Evolutionary conservation across 1,284 basidiomycete genomes (phyloP).

Genomic region (Fomes fomentarius): DNA sequence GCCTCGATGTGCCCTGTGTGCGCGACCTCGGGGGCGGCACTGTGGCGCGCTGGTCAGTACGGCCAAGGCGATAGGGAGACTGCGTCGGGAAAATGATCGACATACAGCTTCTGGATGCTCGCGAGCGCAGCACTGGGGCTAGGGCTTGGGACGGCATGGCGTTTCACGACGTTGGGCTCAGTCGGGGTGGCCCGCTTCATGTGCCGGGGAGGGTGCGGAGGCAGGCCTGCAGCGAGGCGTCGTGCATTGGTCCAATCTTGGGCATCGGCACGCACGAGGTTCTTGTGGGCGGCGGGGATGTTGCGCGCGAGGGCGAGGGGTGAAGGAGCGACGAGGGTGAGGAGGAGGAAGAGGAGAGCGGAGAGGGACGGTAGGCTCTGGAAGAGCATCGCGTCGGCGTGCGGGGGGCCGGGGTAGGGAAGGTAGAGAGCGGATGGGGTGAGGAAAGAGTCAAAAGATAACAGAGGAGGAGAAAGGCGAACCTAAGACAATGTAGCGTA

Average conservation of each 20-base stretch:
- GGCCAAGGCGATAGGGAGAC: neutral
- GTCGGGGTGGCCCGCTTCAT: conserved; percentile 19
- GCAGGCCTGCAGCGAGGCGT: conserved; percentile 26
- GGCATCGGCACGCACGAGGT: conserved; percentile 2
- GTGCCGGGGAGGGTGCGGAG: conserved; percentile 24
- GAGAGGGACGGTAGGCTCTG: conserved; percentile 14
- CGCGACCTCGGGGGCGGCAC: neutral
- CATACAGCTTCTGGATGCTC: conserved; percentile 7
- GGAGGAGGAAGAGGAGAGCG: conserved; percentile 13
- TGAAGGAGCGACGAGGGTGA: conserved; percentile 6
- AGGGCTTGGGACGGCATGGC: conserved; percentile 18
- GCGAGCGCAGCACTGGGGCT: conserved; percentile 18
- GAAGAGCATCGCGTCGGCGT: conserved; percentile 15
- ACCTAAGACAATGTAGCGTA: conserved; percentile 6
- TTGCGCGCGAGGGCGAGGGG: conserved; percentile 2
- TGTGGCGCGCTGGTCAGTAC: neutral
- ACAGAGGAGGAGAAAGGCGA: conserved; percentile 2
- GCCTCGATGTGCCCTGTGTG: conserved; percentile 18
- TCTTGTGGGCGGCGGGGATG: conserved; percentile 3
- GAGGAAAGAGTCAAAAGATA: conserved; percentile 4
- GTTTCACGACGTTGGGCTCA: conserved; percentile 12
- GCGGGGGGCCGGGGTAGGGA: neutral
- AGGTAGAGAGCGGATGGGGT: conserved; percentile 11
- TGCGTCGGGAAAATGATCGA: neutral
- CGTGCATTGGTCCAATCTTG: conserved; percentile 27